Base-by-base conservation (phyloP, 106 monocot genomes). In the Acorus gramineus region DNA sequence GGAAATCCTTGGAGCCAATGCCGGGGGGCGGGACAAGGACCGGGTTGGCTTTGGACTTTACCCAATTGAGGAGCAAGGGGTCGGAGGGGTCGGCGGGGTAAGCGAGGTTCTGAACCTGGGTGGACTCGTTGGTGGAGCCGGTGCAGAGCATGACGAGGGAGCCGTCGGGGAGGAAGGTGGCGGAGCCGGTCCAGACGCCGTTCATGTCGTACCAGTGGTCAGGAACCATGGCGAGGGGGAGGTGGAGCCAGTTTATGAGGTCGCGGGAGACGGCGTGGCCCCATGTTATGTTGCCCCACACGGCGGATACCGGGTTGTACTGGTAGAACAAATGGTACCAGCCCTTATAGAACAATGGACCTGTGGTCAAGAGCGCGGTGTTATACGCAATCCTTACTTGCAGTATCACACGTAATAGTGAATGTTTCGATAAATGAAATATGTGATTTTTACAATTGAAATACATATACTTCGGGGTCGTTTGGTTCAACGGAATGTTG, bases 301-400 rank as follows among this genome's bases (percentile, higher is more conserved):
- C 61, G 3, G 83, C 68, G 2, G 61, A 61, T n/a, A 72, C 74
- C 1, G 79, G 73, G 60, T 86, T 86, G 74, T 86, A 82, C 50
- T 86, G 86, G 86, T 86, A 86, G 71, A 86, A 86, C 5, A 86
- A 64, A n/a, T 86, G 86, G 77, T 86, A 87, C 87, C 87, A 87
- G 0, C 87, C 87, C 42, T 78, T 83, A 75, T 84, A 84, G 55
- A 57, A 87, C 12, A 83, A 14, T 6, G 87, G 87, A 3, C 83
- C 83, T 82, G 73, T 44, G 9, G 2, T 42, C 2, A 8, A 4
- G 3, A 28, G 28, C 52, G 42, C 11, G 14, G 11, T n/a, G 6
- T 50, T 13, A 57, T 65, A 4, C 4, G 1, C 42, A 3, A 13
- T 11, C 49, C 10, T 44, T 52, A 11, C 11, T 14, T 45, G 28